Percentiles rank a stretch among this genome's conserved stretches.
Conservation (phyloP, 148 eudicot genomes). For the Bassia scoparia region DNA sequence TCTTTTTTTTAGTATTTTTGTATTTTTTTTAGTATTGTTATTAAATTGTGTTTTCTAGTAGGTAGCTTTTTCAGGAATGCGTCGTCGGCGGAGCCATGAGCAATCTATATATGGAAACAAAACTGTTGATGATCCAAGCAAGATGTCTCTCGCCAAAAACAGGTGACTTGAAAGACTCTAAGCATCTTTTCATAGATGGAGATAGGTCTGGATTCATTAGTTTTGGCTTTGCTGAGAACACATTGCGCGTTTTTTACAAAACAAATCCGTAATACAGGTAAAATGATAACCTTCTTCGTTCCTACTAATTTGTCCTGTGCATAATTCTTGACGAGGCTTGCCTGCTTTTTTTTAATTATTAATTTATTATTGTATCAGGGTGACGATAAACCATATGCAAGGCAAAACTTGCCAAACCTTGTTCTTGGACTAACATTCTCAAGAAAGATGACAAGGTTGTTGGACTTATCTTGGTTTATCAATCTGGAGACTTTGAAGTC, state of each 20-base stretch:
- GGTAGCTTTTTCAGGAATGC: slow-evolving; percentile 19
- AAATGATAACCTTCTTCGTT: slow-evolving; percentile 13
- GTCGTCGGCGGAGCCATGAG: slow-evolving; percentile 27
- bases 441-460: slow-evolving; percentile 43
- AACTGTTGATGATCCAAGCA: slow-evolving; percentile 24
- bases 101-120: slow-evolving; percentile 28
- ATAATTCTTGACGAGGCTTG: slow-evolving; percentile 10
- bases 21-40: slow-evolving; percentile 8
- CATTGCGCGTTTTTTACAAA: slow-evolving; percentile 40
- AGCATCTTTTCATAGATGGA: slow-evolving; percentile 19
- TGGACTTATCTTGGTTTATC: slow-evolving; percentile 50
- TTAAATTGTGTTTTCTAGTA: slow-evolving; percentile 33
- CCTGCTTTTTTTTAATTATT: not conserved
- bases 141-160: slow-evolving; percentile 21
- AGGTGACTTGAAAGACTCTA: slow-evolving; percentile 29
- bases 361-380: slow-evolving; percentile 45
- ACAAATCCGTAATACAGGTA: slow-evolving; percentile 55
- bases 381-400: slow-evolving; percentile 51
- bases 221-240: slow-evolving; percentile 63
- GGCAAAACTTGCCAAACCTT: slow-evolving; percentile 54
- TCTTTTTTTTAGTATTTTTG: not conserved
- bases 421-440: slow-evolving; percentile 66
- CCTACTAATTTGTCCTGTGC: not conserved
- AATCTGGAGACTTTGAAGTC: slow-evolving; percentile 63
- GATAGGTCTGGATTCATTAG: slow-evolving; percentile 37